A percentile compares a stretch with the other conserved stretches of the same genome.
Conservation (phyloP, 495 filamentous ascomycete genomes). For the Peziza echinospora region DNA sequence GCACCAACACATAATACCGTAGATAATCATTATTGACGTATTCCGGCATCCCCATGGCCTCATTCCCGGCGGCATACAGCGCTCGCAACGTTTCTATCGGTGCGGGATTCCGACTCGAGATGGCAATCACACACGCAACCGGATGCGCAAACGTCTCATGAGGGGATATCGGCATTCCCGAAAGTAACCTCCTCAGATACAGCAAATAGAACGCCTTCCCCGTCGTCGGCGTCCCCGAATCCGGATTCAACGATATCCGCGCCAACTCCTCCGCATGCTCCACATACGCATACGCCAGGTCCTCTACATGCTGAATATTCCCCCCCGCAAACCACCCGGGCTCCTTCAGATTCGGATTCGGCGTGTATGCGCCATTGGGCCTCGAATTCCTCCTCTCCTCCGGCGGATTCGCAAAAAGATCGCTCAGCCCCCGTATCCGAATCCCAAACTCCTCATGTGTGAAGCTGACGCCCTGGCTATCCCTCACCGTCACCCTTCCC, state of each 20-base stretch:
- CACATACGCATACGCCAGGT: slow-evolving; percentile 33
- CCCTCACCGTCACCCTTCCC: slow-evolving; percentile 74
- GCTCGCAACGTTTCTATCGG: slow-evolving; percentile 68
- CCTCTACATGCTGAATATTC: slow-evolving; percentile 36
- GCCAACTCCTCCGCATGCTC: slow-evolving; percentile 24
- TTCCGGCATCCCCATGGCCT: slow-evolving; percentile 44
- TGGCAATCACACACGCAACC: slow-evolving; percentile 85
- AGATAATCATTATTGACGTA: slow-evolving; percentile 82
- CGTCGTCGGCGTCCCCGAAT: slow-evolving; percentile 3
- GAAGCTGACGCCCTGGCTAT: slow-evolving; percentile 62
- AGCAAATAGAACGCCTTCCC: slow-evolving; percentile 44
- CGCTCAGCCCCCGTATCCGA: slow-evolving; percentile 49
- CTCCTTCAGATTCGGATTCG: background rate
- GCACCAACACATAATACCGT: slow-evolving; percentile 89
- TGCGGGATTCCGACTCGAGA: slow-evolving; percentile 60
- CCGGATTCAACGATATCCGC: slow-evolving; percentile 10
- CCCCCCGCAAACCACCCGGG: slow-evolving; percentile 20
- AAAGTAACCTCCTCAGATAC: slow-evolving; percentile 66
- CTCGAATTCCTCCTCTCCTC: background rate
- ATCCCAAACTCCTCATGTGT: slow-evolving; percentile 80
- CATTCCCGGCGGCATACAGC: slow-evolving; percentile 55
- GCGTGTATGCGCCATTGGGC: background rate
- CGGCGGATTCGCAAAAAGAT: slow-evolving; percentile 24
- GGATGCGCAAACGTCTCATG: slow-evolving; percentile 91
- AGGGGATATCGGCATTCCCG: slow-evolving; percentile 47